Conservation (phyloP, 176 grass and related monocot species). For the Eleusine coracana region DNA sequence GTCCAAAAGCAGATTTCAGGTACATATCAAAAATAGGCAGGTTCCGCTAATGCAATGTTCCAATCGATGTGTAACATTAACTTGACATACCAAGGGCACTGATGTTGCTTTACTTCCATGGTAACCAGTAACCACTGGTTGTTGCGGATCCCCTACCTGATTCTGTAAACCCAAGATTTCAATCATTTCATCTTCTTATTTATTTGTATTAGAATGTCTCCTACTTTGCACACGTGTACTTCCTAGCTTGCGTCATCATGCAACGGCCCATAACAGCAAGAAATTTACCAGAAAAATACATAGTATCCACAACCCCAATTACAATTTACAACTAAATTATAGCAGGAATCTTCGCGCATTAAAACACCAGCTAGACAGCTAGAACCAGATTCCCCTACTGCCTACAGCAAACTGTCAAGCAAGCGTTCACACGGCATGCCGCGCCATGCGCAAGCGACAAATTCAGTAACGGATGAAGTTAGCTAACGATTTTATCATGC, state of each 20-base stretch:
- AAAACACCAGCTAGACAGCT: background rate
- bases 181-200: background rate
- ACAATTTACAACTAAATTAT: background rate
- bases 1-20: background rate
- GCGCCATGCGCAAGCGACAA: background rate
- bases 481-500: background rate
- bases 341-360: background rate
- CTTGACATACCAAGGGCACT: background rate
- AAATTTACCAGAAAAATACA: background rate
- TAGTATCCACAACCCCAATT: background rate
- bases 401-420: background rate
- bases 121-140: background rate
- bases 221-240: background rate
- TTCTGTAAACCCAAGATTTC: constrained; percentile 8
- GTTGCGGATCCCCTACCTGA: background rate
- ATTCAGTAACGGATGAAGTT: background rate
- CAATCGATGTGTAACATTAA: background rate
- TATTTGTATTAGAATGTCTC: background rate
- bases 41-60: constrained; percentile 13
- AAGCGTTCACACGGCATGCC: background rate
- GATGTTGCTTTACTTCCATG: constrained; percentile 7
- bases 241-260: background rate
- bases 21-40: constrained; percentile 21
- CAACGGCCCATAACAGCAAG: background rate
- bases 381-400: background rate